These are phyloP conservation scores for Termitomyces sp. DNA, from an alignment of 768 basidiomycete genomes.

Conservation along the genomic window DNA sequence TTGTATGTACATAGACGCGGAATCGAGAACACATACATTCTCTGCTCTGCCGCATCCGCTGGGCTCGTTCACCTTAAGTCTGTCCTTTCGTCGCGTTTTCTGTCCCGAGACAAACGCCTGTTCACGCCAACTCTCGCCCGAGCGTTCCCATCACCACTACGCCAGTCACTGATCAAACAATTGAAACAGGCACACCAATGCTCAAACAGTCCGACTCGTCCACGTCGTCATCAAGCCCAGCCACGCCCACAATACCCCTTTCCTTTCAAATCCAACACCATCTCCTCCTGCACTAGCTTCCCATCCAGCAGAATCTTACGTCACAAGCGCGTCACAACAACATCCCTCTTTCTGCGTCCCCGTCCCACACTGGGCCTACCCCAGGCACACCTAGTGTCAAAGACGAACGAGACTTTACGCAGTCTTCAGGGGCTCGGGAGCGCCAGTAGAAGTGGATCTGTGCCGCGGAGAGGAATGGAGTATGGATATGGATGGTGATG, in stretches of 20 bases:
- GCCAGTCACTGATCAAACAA: too few relatives aligned
- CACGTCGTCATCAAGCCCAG: slow-evolving; percentile 10
- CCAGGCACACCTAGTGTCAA: too few relatives aligned
- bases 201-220: slow-evolving; percentile 12
- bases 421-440: too few relatives aligned
- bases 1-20: not conserved
- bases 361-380: too few relatives aligned
- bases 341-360: too few relatives aligned
- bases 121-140: slow-evolving; percentile 71
- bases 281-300: slow-evolving; percentile 8
- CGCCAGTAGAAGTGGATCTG: too few relatives aligned
- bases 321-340: too few relatives aligned
- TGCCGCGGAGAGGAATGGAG: too few relatives aligned
- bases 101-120: slow-evolving; percentile 59
- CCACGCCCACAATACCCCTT: slow-evolving; percentile 15
- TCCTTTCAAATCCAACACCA: slow-evolving; percentile 25
- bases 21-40: slow-evolving; percentile 53
- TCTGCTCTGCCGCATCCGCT: slow-evolving; percentile 61
- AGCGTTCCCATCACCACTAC: slow-evolving; percentile 26
- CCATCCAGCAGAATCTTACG: not conserved
- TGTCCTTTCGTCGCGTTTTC: slow-evolving; percentile 65
- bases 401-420: too few relatives aligned
- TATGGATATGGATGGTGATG: too few relatives aligned
- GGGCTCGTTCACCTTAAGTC: slow-evolving; percentile 70
- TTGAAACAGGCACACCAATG: not conserved